Conservation (phyloP, 129 eudicot species). For the Glebionis coronaria region DNA sequence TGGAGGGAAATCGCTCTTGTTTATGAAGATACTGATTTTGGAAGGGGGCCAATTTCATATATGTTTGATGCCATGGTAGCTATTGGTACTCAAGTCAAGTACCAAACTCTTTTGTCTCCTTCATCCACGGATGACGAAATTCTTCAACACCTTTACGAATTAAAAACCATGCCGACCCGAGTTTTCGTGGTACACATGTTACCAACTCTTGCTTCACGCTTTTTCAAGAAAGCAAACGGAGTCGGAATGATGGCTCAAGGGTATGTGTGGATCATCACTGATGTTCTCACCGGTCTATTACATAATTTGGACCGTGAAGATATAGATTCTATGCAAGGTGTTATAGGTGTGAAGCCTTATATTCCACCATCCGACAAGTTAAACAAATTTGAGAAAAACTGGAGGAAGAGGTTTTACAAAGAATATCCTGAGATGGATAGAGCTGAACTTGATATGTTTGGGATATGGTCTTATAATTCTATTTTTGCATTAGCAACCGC, state of each 20-base stretch:
- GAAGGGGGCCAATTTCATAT: conserved; percentile 47
- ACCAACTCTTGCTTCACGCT: conserved; percentile 28
- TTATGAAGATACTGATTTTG: conserved; percentile 47
- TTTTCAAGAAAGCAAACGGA: conserved; percentile 34
- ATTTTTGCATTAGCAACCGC: conserved; percentile 45
- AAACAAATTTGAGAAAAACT: conserved; percentile 18
- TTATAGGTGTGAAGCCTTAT: conserved; percentile 35
- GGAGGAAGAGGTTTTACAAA: conserved; percentile 25
- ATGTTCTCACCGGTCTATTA: conserved; percentile 30
- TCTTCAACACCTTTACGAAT: conserved; percentile 36
- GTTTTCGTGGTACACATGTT: conserved; percentile 59
- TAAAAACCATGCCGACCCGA: conserved; percentile 44
- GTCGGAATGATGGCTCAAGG: conserved; percentile 54
- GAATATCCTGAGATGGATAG: conserved; percentile 17
- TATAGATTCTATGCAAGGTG: conserved; percentile 46
- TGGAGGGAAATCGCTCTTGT: conserved; percentile 46
- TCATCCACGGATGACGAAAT: conserved; percentile 34
- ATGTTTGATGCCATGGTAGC: conserved; percentile 41
- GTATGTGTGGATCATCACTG: conserved; percentile 59
- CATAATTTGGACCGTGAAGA: conserved; percentile 20
- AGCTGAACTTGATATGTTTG: conserved; percentile 27
- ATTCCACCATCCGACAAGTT: conserved; percentile 31
- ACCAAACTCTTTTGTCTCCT: conserved; percentile 30
- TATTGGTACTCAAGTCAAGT: conserved; percentile 28
- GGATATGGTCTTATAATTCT: conserved; percentile 52